These are phyloP conservation scores for Ceratocystis alfenasii DNA, from an alignment of 2,329 filamentous ascomycete genomes.

Conservation along the genomic window DNA sequence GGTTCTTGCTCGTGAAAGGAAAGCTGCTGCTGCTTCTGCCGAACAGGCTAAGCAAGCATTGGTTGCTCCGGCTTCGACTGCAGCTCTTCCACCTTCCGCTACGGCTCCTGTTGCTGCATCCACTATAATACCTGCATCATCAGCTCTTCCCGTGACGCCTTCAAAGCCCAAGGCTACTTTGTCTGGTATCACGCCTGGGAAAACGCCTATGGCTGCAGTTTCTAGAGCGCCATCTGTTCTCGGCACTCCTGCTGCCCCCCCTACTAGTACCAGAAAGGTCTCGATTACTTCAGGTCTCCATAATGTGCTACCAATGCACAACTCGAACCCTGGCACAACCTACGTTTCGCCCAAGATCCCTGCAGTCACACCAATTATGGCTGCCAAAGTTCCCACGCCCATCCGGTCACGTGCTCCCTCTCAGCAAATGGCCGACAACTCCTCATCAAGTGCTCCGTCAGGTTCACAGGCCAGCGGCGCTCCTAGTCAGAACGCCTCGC, in stretches of 20 bases:
- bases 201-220: slow-evolving; percentile 29
- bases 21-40: not conserved
- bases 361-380: slow-evolving; percentile 65
- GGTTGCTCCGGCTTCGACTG: not conserved
- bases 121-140: not conserved
- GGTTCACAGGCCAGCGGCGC: slow-evolving; percentile 46
- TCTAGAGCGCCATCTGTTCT: slow-evolving; percentile 27
- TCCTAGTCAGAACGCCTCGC: slow-evolving; percentile 46
- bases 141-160: slow-evolving; percentile 4
- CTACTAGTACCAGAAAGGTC: slow-evolving; percentile 5
- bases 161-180: slow-evolving; percentile 26
- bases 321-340: slow-evolving; percentile 41
- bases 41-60: slow-evolving; percentile 2
- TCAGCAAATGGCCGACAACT: slow-evolving; percentile 57
- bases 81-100: not conserved
- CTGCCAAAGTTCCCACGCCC: slow-evolving; percentile 65
- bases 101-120: not conserved
- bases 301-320: slow-evolving; percentile 46
- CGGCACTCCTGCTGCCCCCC: slow-evolving; percentile 1
- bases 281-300: slow-evolving; percentile 30
- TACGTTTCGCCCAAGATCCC: slow-evolving; percentile 69
- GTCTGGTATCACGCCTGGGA: slow-evolving; percentile 32
- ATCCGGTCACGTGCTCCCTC: slow-evolving; percentile 64
- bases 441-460: slow-evolving; percentile 57
- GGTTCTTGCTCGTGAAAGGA: not conserved